Evolutionary conservation across 768 basidiomycete species (phyloP), one percentile per base, ranked within the genome.

Genomic region (Collybia sordida): DNA sequence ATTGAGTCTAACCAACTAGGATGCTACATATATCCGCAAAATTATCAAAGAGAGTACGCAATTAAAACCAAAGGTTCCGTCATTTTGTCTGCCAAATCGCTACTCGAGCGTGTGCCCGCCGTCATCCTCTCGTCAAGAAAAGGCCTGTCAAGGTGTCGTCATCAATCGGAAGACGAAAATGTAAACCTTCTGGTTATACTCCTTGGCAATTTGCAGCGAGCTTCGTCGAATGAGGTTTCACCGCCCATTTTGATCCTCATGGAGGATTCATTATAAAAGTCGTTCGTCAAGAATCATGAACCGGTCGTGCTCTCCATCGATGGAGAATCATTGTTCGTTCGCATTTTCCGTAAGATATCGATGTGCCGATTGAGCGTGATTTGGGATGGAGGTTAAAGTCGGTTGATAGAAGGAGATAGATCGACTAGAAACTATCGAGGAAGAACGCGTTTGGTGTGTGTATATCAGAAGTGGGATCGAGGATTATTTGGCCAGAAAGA

Each of bases 261-360:
- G 47, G 43, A 41, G 41, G 51, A 44, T 54, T 60, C 47, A 44
- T 58, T 51, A 55, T 46, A 51, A 47, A 42, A 42, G 58, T 52
- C 52, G 52, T 70, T 72, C 71, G 62, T 73, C 69, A 72, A 71
- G 70, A 73, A 72, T 71, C 66, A 62, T 72, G 45, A 63, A 47
- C 50, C 42, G 53, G 44, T 64, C 67, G 57, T 66, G 52, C 51
- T 53, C 57, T 58, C 57, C 60, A 64, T 67, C 59, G 54, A 62
- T 57, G 56, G 56, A 57, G 52, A 50, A 53, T 45, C 52, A 51
- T 59, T 22, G 47, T 56, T 62, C 55, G 56, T 63, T 57, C 55
- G 59, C 56, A 42, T 31, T 27, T 51, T 51, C 50, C 44, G 48
- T 50, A 52, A 50, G 48, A 54, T 46, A 51, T 45, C 31, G 42